These are phyloP conservation scores for Raffaelea deltoideospora DNA, from an alignment of 2,329 filamentous ascomycete genomes.

Conservation along the genomic window DNA sequence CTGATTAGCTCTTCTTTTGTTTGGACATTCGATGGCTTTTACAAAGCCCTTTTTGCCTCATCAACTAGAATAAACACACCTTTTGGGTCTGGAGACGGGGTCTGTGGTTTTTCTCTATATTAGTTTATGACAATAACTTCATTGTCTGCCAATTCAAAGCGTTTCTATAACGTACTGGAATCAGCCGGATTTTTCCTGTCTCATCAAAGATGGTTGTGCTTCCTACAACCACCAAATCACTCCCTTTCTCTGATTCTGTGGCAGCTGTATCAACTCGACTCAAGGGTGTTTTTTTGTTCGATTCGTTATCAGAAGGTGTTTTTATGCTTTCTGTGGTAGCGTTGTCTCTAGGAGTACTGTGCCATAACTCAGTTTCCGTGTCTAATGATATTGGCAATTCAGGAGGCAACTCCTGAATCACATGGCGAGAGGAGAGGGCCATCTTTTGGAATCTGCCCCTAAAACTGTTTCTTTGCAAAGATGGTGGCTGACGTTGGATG, in stretches of 20 bases:
- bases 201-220: constrained; percentile 10
- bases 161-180: constrained; percentile 3
- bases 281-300: neutral
- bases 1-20: too few relatives aligned
- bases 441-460: too few relatives aligned
- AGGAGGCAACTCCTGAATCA: too few relatives aligned
- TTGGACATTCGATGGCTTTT: neutral
- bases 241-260: neutral
- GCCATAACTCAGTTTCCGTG: too few relatives aligned
- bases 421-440: too few relatives aligned
- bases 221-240: constrained; percentile 2
- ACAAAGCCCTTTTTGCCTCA: neutral
- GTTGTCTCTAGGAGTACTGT: too few relatives aligned
- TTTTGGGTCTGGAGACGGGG: constrained; percentile 8
- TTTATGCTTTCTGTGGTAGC: neutral
- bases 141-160: too few relatives aligned
- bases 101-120: neutral
- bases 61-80: neutral
- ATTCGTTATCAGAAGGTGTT: neutral
- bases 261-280: neutral
- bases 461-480: too few relatives aligned
- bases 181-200: constrained; percentile 6
- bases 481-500: too few relatives aligned
- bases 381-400: too few relatives aligned
- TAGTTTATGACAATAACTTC: neutral